Conservation (phyloP, 257 asterid genomes). For the Nicotiana attenuata region DNA sequence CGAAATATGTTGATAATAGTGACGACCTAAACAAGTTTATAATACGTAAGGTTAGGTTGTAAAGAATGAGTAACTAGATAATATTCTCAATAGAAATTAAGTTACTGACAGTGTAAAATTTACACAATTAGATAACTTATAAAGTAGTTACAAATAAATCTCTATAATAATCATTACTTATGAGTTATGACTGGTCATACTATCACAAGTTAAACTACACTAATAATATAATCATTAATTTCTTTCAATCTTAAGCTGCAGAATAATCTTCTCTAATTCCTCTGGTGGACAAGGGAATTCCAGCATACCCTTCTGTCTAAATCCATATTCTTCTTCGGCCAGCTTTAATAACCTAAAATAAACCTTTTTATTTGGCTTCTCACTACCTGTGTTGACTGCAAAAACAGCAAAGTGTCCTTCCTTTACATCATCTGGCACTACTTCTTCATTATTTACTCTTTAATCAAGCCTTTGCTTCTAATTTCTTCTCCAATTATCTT, state of each 20-base stretch:
- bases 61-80: no score
- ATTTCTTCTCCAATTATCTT: neutral
- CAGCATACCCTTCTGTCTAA: neutral
- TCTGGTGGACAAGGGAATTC: conserved; percentile 6
- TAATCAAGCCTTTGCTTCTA: neutral
- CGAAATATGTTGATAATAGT: no score
- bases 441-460: neutral
- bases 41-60: no score
- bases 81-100: no score
- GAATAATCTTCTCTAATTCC: neutral
- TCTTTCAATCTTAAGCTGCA: neutral
- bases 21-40: no score
- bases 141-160: neutral
- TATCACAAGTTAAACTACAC: neutral
- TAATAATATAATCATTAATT: neutral
- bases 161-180: neutral
- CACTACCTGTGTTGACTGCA: conserved; percentile 9
- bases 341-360: neutral
- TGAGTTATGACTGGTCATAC: neutral
- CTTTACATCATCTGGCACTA: conserved; percentile 26
- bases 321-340: conserved; percentile 17
- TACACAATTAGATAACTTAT: neutral
- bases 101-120: no score
- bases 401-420: conserved; percentile 33
- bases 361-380: conserved; percentile 5